Conservation (phyloP, 2,329 filamentous ascomycete species). For the Colletotrichum sublineola region DNA sequence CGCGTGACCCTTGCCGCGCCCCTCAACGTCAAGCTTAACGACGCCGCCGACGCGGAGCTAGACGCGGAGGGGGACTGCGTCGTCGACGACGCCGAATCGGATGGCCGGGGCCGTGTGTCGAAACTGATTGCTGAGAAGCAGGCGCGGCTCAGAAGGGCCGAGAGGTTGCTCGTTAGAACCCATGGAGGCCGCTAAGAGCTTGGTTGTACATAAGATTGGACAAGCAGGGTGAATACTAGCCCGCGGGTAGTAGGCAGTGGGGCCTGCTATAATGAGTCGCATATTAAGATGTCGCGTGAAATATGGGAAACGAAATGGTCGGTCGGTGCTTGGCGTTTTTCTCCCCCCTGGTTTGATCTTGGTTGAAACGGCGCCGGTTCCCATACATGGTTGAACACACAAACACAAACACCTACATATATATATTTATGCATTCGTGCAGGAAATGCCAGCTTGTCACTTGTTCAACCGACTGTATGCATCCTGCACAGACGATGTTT, state of each 20-base stretch:
- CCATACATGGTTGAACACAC: neutral
- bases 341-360: neutral
- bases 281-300: conserved; percentile 3
- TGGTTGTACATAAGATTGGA: neutral
- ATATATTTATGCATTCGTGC: neutral
- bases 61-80: conserved; percentile 32
- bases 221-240: neutral
- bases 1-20: conserved; percentile 23
- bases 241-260: neutral
- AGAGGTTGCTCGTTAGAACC: conserved; percentile 50
- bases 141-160: conserved; percentile 57
- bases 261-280: neutral
- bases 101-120: conserved; percentile 39
- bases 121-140: conserved; percentile 52
- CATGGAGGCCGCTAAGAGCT: neutral
- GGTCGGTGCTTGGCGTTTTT: conserved; percentile 24
- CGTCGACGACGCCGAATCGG: conserved; percentile 44
- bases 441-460: conserved; percentile 29
- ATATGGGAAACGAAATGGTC: neutral
- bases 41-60: conserved; percentile 43
- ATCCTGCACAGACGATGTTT: neutral
- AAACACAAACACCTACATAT: neutral
- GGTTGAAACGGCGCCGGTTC: neutral
- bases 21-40: conserved; percentile 9
- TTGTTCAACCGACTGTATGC: neutral